Evolutionary conservation across 2,329 filamentous ascomycete genomes (phyloP).

Genomic region (Scedosporium apiospermum): DNA sequence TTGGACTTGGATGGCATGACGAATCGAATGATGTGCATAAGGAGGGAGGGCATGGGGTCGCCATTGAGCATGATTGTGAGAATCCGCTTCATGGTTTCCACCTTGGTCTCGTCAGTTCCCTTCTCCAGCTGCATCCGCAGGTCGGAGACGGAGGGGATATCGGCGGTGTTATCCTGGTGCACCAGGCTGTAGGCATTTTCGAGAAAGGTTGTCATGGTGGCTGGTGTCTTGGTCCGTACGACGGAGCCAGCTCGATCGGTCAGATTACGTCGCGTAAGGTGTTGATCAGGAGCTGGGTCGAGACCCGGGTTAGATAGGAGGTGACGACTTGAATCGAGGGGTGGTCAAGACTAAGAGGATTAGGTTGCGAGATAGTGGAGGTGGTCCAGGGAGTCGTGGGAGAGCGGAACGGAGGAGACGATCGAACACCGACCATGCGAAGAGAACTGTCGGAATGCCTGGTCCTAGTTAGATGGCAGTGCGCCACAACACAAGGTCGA

Average conservation of each 20-base stretch:
- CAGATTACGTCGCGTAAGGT: constrained; percentile 11
- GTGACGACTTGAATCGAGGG: not conserved
- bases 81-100: constrained; percentile 94
- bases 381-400: constrained; percentile 15
- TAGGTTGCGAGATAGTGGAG: constrained; percentile 14
- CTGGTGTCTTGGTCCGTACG: constrained; percentile 3
- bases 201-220: constrained; percentile 85
- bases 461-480: not conserved
- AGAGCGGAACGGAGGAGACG: constrained; percentile 9
- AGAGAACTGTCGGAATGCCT: constrained; percentile 6
- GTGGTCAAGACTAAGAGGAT: constrained; percentile 5
- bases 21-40: constrained; percentile 99
- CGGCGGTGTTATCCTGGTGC: constrained; percentile 93
- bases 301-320: not conserved
- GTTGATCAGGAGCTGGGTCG: constrained; percentile 13
- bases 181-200: constrained; percentile 95
- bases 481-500: constrained; percentile 1
- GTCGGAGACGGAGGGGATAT: constrained; percentile 83
- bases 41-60: constrained; percentile 84
- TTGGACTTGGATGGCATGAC: constrained; percentile 99
- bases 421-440: not conserved
- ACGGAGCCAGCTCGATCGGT: not conserved
- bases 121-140: constrained; percentile 90
- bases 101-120: constrained; percentile 83
- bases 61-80: constrained; percentile 97